These are phyloP conservation scores for Pyrus hybrid DNA, from an alignment of 331 rosid species.

Conservation along the genomic window DNA sequence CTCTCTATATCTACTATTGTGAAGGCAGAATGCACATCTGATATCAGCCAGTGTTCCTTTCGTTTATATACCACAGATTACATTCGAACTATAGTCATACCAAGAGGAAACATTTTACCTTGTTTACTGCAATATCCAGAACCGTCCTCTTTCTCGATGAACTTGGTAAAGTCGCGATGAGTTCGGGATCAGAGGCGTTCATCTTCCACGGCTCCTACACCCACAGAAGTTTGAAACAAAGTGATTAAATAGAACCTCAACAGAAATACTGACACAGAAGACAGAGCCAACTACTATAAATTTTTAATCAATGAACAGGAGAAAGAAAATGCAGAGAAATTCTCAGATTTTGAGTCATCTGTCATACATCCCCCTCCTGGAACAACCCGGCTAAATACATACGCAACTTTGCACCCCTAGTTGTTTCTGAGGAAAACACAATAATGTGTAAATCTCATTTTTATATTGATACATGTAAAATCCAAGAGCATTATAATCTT, in stretches of 20 bases:
- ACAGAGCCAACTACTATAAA: neutral
- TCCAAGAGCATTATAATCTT: neutral
- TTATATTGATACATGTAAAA: neutral
- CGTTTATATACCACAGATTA: neutral
- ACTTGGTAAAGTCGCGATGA: neutral
- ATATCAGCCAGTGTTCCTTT: neutral
- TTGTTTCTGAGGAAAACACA: neutral
- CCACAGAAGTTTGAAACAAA: neutral
- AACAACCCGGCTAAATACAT: neutral
- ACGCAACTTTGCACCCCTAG: neutral
- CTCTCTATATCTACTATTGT: neutral
- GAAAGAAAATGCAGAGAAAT: neutral
- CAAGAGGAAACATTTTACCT: neutral
- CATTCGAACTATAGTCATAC: neutral
- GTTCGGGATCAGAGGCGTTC: slow-evolving; percentile 10
- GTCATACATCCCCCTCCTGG: neutral
- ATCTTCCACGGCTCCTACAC: slow-evolving; percentile 24
- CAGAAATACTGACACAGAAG: neutral
- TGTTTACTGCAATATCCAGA: neutral
- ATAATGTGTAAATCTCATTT: neutral
- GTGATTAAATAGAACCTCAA: neutral
- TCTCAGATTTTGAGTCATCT: neutral
- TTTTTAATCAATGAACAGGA: neutral
- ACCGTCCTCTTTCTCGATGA: slow-evolving; percentile 3
- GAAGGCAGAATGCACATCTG: neutral